phyloP scores from a whole-genome alignment of 441 rosid species.

The Mallotus japonicus region DNA sequence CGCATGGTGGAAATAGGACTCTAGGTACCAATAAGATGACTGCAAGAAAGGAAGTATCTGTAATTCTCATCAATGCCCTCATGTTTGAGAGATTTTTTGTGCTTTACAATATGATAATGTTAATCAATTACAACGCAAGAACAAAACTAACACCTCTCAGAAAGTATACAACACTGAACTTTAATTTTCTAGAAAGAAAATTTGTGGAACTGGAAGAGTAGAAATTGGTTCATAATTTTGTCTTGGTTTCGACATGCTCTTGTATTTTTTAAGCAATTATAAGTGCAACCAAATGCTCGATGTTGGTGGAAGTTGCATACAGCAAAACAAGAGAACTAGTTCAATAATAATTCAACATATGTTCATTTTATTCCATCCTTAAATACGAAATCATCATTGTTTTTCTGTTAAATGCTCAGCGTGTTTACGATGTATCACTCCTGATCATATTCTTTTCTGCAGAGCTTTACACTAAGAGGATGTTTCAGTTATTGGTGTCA shows the following conservation, averaged over 20 bases:
- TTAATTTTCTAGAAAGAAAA: background rate
- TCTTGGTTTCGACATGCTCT: background rate
- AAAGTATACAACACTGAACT: too few relatives aligned
- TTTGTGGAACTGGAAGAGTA: background rate
- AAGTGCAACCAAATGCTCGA: background rate
- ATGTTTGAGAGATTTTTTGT: background rate
- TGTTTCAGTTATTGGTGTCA: conserved; percentile 71
- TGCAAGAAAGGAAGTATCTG: background rate
- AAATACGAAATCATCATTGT: background rate
- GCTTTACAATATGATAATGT: background rate
- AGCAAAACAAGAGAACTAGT: background rate
- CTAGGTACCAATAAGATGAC: background rate
- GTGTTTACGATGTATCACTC: background rate
- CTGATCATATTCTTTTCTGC: conserved; percentile 27
- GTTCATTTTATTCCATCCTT: background rate
- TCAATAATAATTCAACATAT: background rate
- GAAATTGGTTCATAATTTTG: background rate
- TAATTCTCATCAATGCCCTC: background rate
- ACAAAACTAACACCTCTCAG: too few relatives aligned
- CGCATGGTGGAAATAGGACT: background rate
- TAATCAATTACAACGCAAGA: background rate
- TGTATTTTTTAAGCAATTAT: background rate
- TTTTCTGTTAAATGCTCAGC: background rate
- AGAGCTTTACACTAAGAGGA: conserved; percentile 81
- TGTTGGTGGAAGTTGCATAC: conserved; percentile 8